Conservation (phyloP, 1,284 basidiomycete species). For the Cronartium quercuum region DNA sequence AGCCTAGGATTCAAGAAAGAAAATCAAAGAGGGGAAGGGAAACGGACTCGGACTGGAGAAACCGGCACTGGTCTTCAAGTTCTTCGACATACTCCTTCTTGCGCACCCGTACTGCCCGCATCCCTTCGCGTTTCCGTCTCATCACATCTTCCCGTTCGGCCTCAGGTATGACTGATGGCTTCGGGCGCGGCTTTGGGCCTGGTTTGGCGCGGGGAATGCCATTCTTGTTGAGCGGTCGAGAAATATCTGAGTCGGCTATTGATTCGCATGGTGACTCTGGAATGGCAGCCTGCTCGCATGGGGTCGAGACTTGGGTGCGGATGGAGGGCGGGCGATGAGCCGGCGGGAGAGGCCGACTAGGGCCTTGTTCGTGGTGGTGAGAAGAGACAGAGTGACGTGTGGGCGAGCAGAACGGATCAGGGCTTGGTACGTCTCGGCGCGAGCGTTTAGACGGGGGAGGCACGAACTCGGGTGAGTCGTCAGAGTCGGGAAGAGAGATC, state of each 20-base stretch:
- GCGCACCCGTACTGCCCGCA: slow-evolving; percentile 1
- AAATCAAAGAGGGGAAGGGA: neutral
- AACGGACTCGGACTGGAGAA: slow-evolving; percentile 16
- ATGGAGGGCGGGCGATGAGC: neutral
- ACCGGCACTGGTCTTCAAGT: slow-evolving; percentile 28
- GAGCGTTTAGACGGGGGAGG: slow-evolving; percentile 11
- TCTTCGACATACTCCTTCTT: slow-evolving; percentile 30
- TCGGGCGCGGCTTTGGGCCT: slow-evolving; percentile 7
- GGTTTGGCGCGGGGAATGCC: slow-evolving; percentile 6
- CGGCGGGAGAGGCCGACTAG: neutral
- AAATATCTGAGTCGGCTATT: neutral
- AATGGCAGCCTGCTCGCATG: neutral
- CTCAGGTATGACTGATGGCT: neutral
- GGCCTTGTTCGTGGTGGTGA: neutral
- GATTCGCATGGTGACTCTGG: neutral
- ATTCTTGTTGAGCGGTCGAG: neutral
- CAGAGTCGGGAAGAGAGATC: slow-evolving; percentile 30
- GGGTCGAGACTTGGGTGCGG: neutral
- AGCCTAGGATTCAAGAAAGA: no score
- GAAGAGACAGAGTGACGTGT: neutral
- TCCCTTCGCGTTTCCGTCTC: slow-evolving; percentile 23
- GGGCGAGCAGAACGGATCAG: neutral
- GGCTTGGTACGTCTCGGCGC: neutral
- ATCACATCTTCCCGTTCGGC: slow-evolving; percentile 8
- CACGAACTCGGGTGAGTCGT: slow-evolving; percentile 37